Evolutionary conservation across 2,329 filamentous ascomycete species (phyloP), one percentile per base, ranked within the genome.

Genomic region (Cordyceps pruinosa): DNA sequence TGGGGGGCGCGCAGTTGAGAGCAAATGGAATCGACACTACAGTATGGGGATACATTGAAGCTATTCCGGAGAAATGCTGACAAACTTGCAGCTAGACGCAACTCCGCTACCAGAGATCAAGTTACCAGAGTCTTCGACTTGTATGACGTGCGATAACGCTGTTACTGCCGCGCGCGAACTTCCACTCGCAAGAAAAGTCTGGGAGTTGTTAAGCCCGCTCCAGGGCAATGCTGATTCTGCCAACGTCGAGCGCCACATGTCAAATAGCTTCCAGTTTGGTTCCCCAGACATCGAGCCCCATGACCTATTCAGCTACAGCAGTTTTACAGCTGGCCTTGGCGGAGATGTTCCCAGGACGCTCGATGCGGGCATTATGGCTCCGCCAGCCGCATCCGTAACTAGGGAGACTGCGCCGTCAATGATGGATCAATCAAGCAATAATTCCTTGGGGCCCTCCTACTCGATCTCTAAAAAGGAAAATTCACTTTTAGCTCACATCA

Each of bases 81-180:
- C 26, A 30, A 25, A 9, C 3, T 42, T 5, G 13, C 2, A 48
- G 53, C 8, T 55, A 1, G 35, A 48, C 7, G 48, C 44, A 1
- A 21, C 21, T 9, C n/a, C 44, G 1, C 3, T 55, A 17, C 32
- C 39, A 32, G 42, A 55, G n/a, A 28, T 56, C 1, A n/a, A 8
- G 28, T 21, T 56, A 19, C 21, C 53, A 19, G 53, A 56, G 4
- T 7, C 15, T 1, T 30, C 53, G 8, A 69, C 63, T 59, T 74
- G 71, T 48, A 39, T 68, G 8, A 59, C 66, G 19, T 75, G 72
- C 57, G 64, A 63, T 13, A 66, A 71, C 46, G 15, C 41, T 25
- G 64, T 72, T 25, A 72, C 67, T 9, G 63, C 71, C 23, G 67
- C 71, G 42, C 70, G 71, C 10, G 72, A 75, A 54, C 63, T 74